A percentile compares a stretch with the other conserved stretches of the same genome.
Conservation (phyloP, 768 basidiomycete species). For the Termitomyces bulborhizus region DNA sequence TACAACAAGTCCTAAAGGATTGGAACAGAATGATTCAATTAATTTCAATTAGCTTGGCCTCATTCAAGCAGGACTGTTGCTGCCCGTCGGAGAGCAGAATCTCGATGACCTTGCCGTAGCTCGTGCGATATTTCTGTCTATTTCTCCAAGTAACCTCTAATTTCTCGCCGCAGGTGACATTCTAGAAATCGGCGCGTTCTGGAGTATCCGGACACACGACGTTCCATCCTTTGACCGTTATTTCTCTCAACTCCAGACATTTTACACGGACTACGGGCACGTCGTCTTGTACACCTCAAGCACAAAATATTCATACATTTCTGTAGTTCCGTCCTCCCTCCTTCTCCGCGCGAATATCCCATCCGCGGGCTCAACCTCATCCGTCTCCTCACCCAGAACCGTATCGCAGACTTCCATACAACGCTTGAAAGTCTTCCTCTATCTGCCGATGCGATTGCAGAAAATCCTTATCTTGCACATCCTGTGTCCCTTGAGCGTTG, state of each 20-base stretch:
- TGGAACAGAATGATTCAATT: slow-evolving; percentile 1
- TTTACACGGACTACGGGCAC: slow-evolving; percentile 82
- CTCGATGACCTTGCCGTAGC: slow-evolving; percentile 65
- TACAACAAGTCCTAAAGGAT: slow-evolving; percentile 16
- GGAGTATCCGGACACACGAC: slow-evolving; percentile 84
- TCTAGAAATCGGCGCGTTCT: slow-evolving; percentile 92
- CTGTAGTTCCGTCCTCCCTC: slow-evolving; percentile 65
- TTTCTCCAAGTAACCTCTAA: neutral
- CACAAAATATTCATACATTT: neutral
- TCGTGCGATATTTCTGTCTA: slow-evolving; percentile 32
- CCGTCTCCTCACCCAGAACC: slow-evolving; percentile 89
- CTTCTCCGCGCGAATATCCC: slow-evolving; percentile 81
- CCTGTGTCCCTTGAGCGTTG: slow-evolving; percentile 91
- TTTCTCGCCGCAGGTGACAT: slow-evolving; percentile 62
- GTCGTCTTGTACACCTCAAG: slow-evolving; percentile 3
- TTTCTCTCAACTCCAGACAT: slow-evolving; percentile 84
- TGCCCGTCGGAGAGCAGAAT: slow-evolving; percentile 62
- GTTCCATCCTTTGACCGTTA: slow-evolving; percentile 94
- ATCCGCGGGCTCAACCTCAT: slow-evolving; percentile 93
- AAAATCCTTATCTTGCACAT: slow-evolving; percentile 73
- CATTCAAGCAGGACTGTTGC: slow-evolving; percentile 68
- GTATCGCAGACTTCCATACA: slow-evolving; percentile 97
- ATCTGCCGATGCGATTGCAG: slow-evolving; percentile 57
- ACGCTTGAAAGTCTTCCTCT: slow-evolving; percentile 84
- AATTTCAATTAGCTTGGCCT: slow-evolving; percentile 52